Base-by-base conservation (phyloP, 2,329 filamentous ascomycete species). In the Talaromyces marneffei region DNA sequence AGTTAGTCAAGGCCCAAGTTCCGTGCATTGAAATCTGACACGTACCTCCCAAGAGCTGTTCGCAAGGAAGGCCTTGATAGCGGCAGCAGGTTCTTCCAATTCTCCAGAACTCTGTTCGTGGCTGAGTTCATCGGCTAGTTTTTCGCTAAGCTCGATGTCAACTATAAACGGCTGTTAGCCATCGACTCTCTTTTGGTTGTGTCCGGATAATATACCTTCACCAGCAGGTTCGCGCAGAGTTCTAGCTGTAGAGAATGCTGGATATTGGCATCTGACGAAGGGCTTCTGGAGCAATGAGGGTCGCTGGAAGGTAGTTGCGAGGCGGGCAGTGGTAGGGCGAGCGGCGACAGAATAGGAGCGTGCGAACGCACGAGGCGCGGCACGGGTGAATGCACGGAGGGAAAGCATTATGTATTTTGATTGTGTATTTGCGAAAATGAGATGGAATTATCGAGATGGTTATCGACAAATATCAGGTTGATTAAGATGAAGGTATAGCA, bases 41-140 rank as follows among this genome's bases (percentile, higher is more conserved):
- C 70, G 59, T 73, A 94, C 83, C 82, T 93, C 83, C 77, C 92
- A 99, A 42, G 88, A 84, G 72, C 88, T 87, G 79, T 91, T 93
- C 72, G 93, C 87, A 53, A 97, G 79, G 79, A 94, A 97, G 74
- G 94, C 90, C 78, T 92, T 88, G 78, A 95, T 97, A 75, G 94
- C 90, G 79, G 91, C 88, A 75, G 97, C 85, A 74, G 87, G 90
- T 65, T 86, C 83, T 42, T 91, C 88, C 66, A 89, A 78, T 66
- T 89, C 84, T 70, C 90, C 87, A 77, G 92, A 87, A 72, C 92
- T 87, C 70, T 86, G 85, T 83, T 97, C 94, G 72, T 96, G 87
- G 75, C 86, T 80, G 67, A 95, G 82, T 80, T 96, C 92, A 72
- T 86, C 87, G 66, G 90, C 85, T 55, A 99, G 85, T 84, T 97